Evolutionary conservation across 2,329 filamentous ascomycete genomes (phyloP).

Genomic region (Penicillium sp.): DNA sequence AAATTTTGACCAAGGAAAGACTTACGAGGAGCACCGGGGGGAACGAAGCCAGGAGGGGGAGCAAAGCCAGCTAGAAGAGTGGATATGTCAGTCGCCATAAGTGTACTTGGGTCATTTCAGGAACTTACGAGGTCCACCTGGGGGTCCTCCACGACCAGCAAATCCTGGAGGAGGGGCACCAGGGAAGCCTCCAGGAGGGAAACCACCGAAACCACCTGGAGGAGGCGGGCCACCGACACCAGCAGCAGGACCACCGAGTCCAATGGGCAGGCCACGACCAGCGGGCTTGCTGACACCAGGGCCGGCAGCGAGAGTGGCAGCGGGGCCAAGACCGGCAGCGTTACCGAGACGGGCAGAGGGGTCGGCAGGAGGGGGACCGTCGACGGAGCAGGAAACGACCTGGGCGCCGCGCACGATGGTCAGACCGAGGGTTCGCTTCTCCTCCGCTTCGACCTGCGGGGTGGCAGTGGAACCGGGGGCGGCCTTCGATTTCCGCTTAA

Average conservation of each 20-base stretch:
- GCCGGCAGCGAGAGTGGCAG: constrained; percentile 74
- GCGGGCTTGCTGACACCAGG: constrained; percentile 89
- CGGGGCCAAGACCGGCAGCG: constrained; percentile 59
- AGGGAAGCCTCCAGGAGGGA: constrained; percentile 56
- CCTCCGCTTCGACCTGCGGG: constrained; percentile 78
- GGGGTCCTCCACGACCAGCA: constrained; percentile 53
- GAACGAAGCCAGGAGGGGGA: constrained; percentile 50
- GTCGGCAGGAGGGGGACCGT: constrained; percentile 92
- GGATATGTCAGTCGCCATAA: constrained; percentile 18
- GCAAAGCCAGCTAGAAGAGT: constrained; percentile 45
- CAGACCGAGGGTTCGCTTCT: constrained; percentile 95
- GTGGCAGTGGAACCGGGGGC: constrained; percentile 61
- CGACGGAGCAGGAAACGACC: constrained; percentile 91
- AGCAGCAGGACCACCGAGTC: constrained; percentile 83
- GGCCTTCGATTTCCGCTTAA: constrained; percentile 79
- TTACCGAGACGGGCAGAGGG: constrained; percentile 86
- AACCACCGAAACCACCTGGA: constrained; percentile 56
- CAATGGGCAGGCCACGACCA: constrained; percentile 79
- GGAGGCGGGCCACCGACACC: constrained; percentile 80
- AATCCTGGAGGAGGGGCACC: constrained; percentile 53
- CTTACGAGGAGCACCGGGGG: constrained; percentile 49
- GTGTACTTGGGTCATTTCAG: constrained; percentile 5
- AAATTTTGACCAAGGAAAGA: constrained; percentile 15
- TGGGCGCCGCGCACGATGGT: constrained; percentile 93
- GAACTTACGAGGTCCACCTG: constrained; percentile 54